Evolutionary conservation across 2,329 filamentous ascomycete species (phyloP), one percentile per base, ranked within the genome.

Genomic region (Colletotrichum sp.): DNA sequence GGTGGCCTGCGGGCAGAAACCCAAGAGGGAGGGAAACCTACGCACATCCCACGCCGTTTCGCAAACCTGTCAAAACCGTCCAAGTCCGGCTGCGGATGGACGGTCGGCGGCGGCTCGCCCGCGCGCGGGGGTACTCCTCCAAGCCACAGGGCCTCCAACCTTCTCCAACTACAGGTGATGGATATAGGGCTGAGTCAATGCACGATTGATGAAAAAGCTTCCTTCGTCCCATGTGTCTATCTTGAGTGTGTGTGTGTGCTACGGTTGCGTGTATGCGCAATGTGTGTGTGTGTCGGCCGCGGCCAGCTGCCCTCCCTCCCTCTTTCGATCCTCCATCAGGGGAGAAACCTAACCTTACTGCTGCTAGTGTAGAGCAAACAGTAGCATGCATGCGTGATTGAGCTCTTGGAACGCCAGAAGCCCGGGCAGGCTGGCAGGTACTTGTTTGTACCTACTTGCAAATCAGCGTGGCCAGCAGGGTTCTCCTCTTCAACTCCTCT

Each of bases 121-220:
- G 66, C 26, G n/a, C 30, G n/a, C 30, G 52, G 28, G 61, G 18
- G n/a, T 6, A 32, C 43, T 48, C 39, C 39, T 48, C 39, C 39
- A 48, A 48, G 43, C 43, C 43, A 48, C 43, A 48, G 43, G 43
- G 43, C 43, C 43, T 61, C 63, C 73, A 34, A 63, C 30, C 6
- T 13, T 48, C 43, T 21, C n/a, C 43, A 48, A 48, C n/a, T 48
- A 48, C 43, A 48, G 43, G 43, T 39, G 28, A 61, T 26, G 67
- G 55, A 28, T 36, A 43, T 73, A 75, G 70, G 73, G 73, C 73
- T 73, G 73, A 73, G 64, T 68, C 57, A 34, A 68, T 39, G 28
- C 32, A 65, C 48, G 59, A 55, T 60, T 65, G 34, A 57, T 48
- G 63, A n/a, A 64, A 48, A 59, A 73, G 63, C 57, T 74, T 74